Evolutionary conservation across 306 rosid genomes (phyloP).

Genomic region (Prunus dulcis): DNA sequence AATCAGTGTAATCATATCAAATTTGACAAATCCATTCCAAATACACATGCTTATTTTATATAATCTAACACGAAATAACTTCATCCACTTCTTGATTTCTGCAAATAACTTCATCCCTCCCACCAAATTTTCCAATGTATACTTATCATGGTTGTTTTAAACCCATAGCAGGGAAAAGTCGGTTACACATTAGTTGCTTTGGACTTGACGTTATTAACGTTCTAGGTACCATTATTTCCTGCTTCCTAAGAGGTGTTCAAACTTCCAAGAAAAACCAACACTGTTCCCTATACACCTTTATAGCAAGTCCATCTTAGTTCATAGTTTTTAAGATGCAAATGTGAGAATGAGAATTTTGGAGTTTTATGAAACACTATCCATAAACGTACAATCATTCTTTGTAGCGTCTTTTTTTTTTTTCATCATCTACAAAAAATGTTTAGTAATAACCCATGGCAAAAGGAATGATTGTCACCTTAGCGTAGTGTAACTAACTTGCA

Average conservation of each 20-base stretch:
- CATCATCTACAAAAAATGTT: neutral
- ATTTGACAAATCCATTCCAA: neutral
- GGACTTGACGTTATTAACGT: no score
- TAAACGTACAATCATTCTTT: neutral
- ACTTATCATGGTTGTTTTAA: no score
- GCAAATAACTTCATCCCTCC: neutral
- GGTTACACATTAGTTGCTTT: no score
- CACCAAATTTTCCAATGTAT: no score
- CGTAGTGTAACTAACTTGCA: neutral
- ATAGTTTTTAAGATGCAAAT: neutral
- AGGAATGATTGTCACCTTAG: neutral
- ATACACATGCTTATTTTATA: neutral
- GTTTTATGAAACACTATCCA: neutral
- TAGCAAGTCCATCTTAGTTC: neutral
- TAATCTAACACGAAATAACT: neutral
- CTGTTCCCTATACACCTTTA: neutral
- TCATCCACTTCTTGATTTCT: neutral
- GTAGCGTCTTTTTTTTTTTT: neutral
- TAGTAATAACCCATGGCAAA: neutral
- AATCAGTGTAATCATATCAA: constrained; percentile 8
- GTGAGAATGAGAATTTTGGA: neutral
- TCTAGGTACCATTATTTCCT: no score
- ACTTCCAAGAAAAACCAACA: neutral
- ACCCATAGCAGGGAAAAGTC: no score
- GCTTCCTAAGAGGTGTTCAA: no score